Base-by-base conservation (phyloP, 2,329 filamentous ascomycete species). In the Neobulgaria alba region DNA sequence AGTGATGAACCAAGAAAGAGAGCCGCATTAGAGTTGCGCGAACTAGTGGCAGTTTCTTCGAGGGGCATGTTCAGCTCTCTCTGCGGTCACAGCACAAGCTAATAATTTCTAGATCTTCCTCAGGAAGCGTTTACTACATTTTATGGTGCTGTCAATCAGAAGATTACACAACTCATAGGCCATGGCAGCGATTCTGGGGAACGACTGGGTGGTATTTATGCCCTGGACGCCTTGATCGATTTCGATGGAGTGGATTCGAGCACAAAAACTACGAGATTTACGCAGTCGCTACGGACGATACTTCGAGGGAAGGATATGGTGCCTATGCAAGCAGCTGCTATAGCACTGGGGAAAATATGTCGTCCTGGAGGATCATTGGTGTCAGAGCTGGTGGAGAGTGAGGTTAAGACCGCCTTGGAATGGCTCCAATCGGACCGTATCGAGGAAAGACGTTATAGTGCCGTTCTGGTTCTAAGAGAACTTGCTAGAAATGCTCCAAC, bases 341-440 rank as follows among this genome's bases (percentile, higher is more conserved):
- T 84, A 51, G 89, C 90, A 3, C 72, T 98, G 19, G 92, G 92
- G 33, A 85, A 89, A 59, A 74, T 98, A 45, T 94, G 90, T 47
- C 82, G 86, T 52, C 92, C 92, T 0, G 92, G 92, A 47, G 92
- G 92, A 45, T 89, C 92, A 21, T 72, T 96, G 49, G 95, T 94
- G 33, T 93, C 90, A 5, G 90, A 96, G 63, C 71, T 98, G 40
- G 92, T 98, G 42, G 92, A 98, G 59, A 90, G 88, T 40, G 90
- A 98, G 64, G 89, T 96, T 47, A 93, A 95, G 62, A 92, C 88
- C 14, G 89, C 93, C 2, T 72, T 98, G 39, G 92, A 98, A 66
- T 96, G 89, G 85, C 76, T 98, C 42, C 90, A 96, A 60, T 89
- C 89, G 36, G 93, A 96, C 60, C 78, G 90, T 51, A 81, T 94